Conservation (phyloP, 23 red algal genomes). For the Gracilaria vermiculophylla region DNA sequence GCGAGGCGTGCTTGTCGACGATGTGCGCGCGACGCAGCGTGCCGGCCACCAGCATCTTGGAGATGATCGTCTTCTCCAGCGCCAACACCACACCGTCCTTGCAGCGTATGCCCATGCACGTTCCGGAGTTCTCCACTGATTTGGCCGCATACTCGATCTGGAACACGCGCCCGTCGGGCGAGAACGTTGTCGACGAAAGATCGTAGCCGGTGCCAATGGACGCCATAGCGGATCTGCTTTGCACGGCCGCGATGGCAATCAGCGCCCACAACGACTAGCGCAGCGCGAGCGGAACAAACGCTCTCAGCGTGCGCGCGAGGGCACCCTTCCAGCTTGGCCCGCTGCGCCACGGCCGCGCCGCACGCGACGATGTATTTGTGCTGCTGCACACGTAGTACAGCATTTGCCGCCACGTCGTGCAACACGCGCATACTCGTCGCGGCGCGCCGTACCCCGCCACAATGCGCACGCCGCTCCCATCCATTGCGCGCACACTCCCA, state of each 20-base stretch:
- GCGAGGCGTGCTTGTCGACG: constrained; percentile 84
- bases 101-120: constrained; percentile 83
- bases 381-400: not conserved
- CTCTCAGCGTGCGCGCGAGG: not conserved
- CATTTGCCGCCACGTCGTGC: no score
- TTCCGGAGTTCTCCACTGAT: constrained; percentile 94
- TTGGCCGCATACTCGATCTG: constrained; percentile 96
- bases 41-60: constrained; percentile 79
- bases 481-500: no score
- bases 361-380: not conserved
- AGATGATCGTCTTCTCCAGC: constrained; percentile 86
- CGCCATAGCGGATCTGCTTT: constrained; percentile 25
- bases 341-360: not conserved
- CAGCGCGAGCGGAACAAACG: not conserved
- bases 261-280: not conserved
- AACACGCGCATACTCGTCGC: no score
- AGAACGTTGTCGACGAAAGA: constrained; percentile 95
- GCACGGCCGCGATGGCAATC: no score
- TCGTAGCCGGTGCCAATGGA: constrained; percentile 87
- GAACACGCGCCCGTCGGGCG: constrained; percentile 97
- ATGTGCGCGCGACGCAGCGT: constrained; percentile 77
- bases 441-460: no score
- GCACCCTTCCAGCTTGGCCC: not conserved
- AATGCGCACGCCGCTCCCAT: no score
- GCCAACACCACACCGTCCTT: constrained; percentile 94